Evolutionary conservation across 768 basidiomycete species (phyloP).

Genomic region (Amanita phalloides): DNA sequence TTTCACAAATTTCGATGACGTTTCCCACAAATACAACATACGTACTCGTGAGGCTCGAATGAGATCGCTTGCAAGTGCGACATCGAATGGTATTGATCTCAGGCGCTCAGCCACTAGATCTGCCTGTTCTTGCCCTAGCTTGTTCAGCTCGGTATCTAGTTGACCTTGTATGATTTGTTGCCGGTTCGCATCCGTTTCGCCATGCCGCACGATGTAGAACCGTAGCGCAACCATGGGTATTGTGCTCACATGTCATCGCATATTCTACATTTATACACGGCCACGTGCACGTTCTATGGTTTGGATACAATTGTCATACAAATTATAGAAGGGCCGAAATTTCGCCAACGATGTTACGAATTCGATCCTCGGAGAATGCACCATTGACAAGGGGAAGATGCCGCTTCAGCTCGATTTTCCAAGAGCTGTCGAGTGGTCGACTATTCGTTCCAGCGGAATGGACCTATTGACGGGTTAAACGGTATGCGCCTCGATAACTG

Average conservation of each 20-base stretch:
- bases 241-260: neutral
- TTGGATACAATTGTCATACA: neutral
- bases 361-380: conserved; percentile 46
- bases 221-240: conserved; percentile 10
- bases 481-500: neutral
- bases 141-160: conserved; percentile 56
- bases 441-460: conserved; percentile 31
- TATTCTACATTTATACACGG: neutral
- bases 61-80: conserved; percentile 66
- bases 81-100: conserved; percentile 40
- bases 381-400: conserved; percentile 28
- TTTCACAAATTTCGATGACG: neutral
- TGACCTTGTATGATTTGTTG: conserved; percentile 66
- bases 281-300: conserved; percentile 10
- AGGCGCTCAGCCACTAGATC: conserved; percentile 41
- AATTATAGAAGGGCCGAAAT: conserved; percentile 31
- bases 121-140: conserved; percentile 50
- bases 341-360: conserved; percentile 39
- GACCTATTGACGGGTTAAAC: conserved; percentile 26
- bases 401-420: conserved; percentile 28
- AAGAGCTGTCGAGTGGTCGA: conserved; percentile 24
- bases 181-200: conserved; percentile 65
- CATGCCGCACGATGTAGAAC: conserved; percentile 66
- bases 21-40: conserved; percentile 8
- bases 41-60: conserved; percentile 53